Base-by-base conservation (phyloP, 1,284 basidiomycete genomes). In the Bondarzewia mesenterica region DNA sequence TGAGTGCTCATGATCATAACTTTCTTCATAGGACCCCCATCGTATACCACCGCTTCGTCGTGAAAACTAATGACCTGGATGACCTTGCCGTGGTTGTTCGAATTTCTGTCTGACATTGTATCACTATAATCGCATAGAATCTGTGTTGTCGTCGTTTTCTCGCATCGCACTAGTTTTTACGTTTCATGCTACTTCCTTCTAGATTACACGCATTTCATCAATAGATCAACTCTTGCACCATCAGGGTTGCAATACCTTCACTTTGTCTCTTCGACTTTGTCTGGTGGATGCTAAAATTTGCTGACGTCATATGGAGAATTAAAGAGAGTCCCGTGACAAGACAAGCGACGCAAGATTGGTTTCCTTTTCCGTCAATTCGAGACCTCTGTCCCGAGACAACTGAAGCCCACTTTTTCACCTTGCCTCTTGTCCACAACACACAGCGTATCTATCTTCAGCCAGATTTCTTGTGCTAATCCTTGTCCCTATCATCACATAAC, bases 21-120 rank as follows among this genome's bases (percentile, higher is more conserved):
- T 2, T 48, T 21, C 38, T 43, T 22, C 32, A 46, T 49, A 67
- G 68, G 63, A 29, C 68, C 65, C 14, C 67, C 65, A 8, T 67
- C 68, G 3, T 67, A 67, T 52, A 52, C 42, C 7, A 50, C 51
- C 12, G 37, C 54, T 12, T 53, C 26, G 21, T 40, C 16, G 21
- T 22, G 38, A 40, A 22, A 40, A 40, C 20, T 40, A 16, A 40
- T 40, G 38, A 40, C 15, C 38, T 40, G 38, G n/a, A 32, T 32
- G 29, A 40, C 16, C 38, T 10, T 18, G 38, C 12, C 21, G 16
- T 40, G n/a, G 38, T 10, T 40, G 4, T 22, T 10, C 7, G 6
- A n/a, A n/a, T 18, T 40, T 40, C n/a, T 40, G 10, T 40, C 16
- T 40, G 38, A 8, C 8, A 18, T 40, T 40, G 38, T 22, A 40